Evolutionary conservation across 2,329 filamentous ascomycete species (phyloP).

Genomic region (Verticillium nonalfalfae): DNA sequence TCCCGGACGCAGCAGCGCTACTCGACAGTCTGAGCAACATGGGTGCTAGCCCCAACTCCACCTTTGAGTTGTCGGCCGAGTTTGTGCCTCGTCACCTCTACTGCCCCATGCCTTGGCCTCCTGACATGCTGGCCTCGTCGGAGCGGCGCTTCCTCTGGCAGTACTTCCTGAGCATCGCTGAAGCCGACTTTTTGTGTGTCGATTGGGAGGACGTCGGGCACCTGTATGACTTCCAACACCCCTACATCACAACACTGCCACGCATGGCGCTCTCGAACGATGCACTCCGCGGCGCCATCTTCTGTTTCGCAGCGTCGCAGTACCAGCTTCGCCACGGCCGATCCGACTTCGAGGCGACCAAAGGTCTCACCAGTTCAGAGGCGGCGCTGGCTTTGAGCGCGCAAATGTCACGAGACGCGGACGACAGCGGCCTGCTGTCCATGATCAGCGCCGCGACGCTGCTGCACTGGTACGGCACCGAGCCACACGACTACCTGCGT

Average conservation of each 20-base stretch:
- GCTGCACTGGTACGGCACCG: conserved; percentile 6
- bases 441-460: conserved; percentile 8
- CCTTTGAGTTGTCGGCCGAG: not conserved
- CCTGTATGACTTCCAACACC: conserved; percentile 10
- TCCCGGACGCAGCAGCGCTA: not conserved
- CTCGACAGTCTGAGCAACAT: not conserved
- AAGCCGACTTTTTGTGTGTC: conserved; percentile 9
- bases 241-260: conserved; percentile 8
- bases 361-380: conserved; percentile 2
- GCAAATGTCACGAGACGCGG: not conserved
- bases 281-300: conserved; percentile 6
- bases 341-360: conserved; percentile 3
- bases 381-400: conserved; percentile 2
- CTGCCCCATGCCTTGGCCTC: conserved; percentile 12
- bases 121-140: conserved; percentile 11
- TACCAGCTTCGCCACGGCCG: conserved; percentile 6
- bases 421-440: conserved; percentile 5
- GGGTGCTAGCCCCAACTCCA: not conserved
- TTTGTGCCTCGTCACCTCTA: conserved; percentile 1
- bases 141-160: conserved; percentile 12
- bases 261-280: conserved; percentile 9
- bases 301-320: conserved; percentile 10
- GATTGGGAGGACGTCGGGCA: conserved; percentile 11
- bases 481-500: conserved; percentile 6
- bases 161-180: conserved; percentile 8